Conservation (phyloP, 2,329 filamentous ascomycete genomes). For the Aspergillus japonicus region DNA sequence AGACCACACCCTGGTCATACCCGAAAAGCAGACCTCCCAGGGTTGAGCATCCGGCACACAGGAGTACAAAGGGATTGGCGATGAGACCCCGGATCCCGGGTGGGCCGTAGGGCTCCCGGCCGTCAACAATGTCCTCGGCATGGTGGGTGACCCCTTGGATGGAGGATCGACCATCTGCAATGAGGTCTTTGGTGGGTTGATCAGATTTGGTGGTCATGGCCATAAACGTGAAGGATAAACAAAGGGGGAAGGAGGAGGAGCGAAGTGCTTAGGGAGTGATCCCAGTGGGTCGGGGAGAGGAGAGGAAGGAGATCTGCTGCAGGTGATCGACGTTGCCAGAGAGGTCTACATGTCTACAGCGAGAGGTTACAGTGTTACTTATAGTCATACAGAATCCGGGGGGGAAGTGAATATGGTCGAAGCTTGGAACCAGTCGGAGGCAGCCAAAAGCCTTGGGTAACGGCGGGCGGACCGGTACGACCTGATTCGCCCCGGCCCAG, state of each 20-base stretch:
- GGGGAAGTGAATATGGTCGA: background rate
- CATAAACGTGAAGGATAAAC: background rate
- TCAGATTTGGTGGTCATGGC: constrained; percentile 22
- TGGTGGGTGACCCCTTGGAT: constrained; percentile 35
- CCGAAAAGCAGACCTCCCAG: constrained; percentile 53
- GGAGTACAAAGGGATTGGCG: constrained; percentile 49
- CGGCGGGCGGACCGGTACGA: constrained; percentile 4
- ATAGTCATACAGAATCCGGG: background rate
- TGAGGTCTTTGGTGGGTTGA: constrained; percentile 18
- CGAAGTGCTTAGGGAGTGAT: background rate
- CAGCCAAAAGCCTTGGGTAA: background rate
- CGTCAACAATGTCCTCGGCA: constrained; percentile 31
- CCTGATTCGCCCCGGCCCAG: constrained; percentile 14
- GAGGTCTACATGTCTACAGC: background rate
- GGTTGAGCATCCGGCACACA: constrained; percentile 53
- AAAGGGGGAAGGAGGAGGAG: background rate
- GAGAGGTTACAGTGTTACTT: background rate
- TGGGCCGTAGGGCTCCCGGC: constrained; percentile 35
- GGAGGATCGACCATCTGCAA: constrained; percentile 15
- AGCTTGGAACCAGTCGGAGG: constrained; percentile 6
- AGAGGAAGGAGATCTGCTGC: background rate
- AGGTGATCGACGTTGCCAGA: background rate
- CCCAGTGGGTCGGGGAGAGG: background rate
- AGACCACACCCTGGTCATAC: constrained; percentile 49
- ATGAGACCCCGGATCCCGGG: constrained; percentile 50